Evolutionary conservation across 2,329 filamentous ascomycete species (phyloP), one percentile per base, ranked within the genome.

Genomic region (Coniochaeta sp.): DNA sequence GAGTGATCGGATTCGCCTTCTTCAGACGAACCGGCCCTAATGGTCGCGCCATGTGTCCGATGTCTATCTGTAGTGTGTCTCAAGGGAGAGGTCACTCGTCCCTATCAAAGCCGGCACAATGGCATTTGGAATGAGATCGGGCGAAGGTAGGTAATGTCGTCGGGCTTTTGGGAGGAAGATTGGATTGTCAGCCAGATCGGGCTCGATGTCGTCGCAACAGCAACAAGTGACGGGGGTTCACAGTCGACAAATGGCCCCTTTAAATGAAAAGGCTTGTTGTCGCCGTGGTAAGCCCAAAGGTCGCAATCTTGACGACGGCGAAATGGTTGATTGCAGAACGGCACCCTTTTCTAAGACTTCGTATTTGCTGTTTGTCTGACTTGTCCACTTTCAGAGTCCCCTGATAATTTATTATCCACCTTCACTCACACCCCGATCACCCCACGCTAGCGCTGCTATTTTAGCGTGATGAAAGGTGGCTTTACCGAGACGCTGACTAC

Each of bases 1-100:
- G 73, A 51, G 87, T 92, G 64, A 87, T 77, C 57, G 89, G 86
- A 70, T 83, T 94, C 66, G 86, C 82, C 73, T 87, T 87, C 73
- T 89, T 89, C 65, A 92, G 80, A 71, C 89, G 87, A 60, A 81
- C 77, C 59, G 80, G 74, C 63, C 81, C 79, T 75, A 84, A 74
- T 67, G 78, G 72, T 65, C 77, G 75, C 64, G 77, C 74, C 77
- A 80, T 80, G 68, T 68, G 57, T 52, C 38, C 26, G 45, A 32
- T n/a, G n/a, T n/a, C 9, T 9, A 32, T 18, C 57, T 42, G 56
- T 58, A 50, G 52, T 52, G 14, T 26, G 47, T 49, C 47, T 49
- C 47, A 13, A 32, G 31, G 47, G 47, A 35, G 22, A 35, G 27
- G 47, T 35, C 20, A 26, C 20, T 49, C 47, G 28, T 35, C 31